These are phyloP conservation scores for Iberis pinnata DNA, from an alignment of 345 rosid species.

Conservation along the genomic window DNA sequence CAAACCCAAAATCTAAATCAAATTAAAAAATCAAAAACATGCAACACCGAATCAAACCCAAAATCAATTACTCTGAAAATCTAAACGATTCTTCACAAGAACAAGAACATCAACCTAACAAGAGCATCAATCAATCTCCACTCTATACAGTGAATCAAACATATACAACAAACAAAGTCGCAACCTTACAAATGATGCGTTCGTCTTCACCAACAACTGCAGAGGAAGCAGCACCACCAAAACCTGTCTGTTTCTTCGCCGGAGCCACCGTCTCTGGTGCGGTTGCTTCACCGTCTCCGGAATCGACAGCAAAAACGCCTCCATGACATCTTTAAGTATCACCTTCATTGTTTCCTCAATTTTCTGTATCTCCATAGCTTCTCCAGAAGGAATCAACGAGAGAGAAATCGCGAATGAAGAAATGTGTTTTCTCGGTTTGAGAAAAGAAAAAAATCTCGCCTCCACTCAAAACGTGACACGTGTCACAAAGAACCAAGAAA, in stretches of 20 bases:
- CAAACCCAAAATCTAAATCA: too few relatives aligned
- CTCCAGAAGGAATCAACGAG: neutral
- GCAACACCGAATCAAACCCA: too few relatives aligned
- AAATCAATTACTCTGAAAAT: too few relatives aligned
- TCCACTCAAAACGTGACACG: too few relatives aligned
- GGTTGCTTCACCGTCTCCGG: conserved; percentile 11
- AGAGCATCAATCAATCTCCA: too few relatives aligned
- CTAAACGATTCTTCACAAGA: conserved; percentile 33
- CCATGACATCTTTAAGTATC: conserved; percentile 48
- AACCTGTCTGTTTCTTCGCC: conserved; percentile 15
- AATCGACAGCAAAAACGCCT: conserved; percentile 48
- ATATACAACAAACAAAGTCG: neutral
- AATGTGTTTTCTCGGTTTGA: too few relatives aligned
- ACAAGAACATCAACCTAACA: neutral
- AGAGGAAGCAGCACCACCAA: neutral
- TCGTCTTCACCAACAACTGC: conserved; percentile 25
- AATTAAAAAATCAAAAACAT: too few relatives aligned
- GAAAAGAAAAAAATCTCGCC: too few relatives aligned
- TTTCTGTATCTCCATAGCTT: conserved; percentile 35
- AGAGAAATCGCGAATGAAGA: too few relatives aligned
- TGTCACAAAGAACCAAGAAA: too few relatives aligned
- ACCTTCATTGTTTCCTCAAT: conserved; percentile 53
- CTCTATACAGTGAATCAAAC: neutral
- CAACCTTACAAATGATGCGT: conserved; percentile 57
- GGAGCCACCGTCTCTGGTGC: conserved; percentile 2